phyloP scores from a whole-genome alignment of 2,329 filamentous ascomycete genomes.

The Epichloe gansuensis region DNA sequence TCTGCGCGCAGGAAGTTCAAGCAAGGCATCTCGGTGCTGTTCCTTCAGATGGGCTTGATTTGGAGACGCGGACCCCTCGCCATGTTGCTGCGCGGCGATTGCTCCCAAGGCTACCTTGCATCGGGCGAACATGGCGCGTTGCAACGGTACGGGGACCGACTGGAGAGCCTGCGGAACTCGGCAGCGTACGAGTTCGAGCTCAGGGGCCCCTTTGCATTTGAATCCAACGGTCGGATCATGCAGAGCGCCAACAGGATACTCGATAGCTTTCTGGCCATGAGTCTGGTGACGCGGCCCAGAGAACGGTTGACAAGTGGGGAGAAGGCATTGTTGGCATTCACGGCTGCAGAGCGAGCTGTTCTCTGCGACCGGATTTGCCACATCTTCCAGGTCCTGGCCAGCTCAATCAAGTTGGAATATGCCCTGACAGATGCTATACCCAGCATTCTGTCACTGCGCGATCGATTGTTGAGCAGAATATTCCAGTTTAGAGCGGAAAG shows the following conservation, averaged over 20 bases:
- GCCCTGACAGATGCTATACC: constrained; percentile 74
- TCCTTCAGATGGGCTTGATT: constrained; percentile 81
- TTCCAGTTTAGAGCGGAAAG: constrained; percentile 66
- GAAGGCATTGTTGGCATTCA: constrained; percentile 61
- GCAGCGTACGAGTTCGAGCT: constrained; percentile 73
- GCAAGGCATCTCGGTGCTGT: constrained; percentile 69
- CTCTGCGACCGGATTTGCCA: constrained; percentile 78
- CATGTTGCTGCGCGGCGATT: constrained; percentile 48
- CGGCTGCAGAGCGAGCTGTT: constrained; percentile 61
- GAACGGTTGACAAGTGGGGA: constrained; percentile 62
- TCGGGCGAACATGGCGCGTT: constrained; percentile 72
- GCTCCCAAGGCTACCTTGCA: constrained; percentile 57
- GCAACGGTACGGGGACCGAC: constrained; percentile 56
- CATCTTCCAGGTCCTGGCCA: constrained; percentile 66
- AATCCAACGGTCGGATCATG: constrained; percentile 56
- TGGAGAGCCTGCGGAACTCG: constrained; percentile 56
- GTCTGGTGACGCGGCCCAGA: constrained; percentile 71
- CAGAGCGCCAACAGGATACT: constrained; percentile 65
- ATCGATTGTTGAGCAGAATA: constrained; percentile 68
- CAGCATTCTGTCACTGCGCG: constrained; percentile 60
- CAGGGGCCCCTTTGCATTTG: constrained; percentile 64
- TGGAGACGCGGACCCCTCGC: constrained; percentile 87
- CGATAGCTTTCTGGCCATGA: constrained; percentile 87
- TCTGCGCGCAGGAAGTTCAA: constrained; percentile 74
- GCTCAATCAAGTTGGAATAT: constrained; percentile 80